These are phyloP conservation scores for Heimioporus sp. DNA, from an alignment of 768 basidiomycete genomes.

Conservation along the genomic window DNA sequence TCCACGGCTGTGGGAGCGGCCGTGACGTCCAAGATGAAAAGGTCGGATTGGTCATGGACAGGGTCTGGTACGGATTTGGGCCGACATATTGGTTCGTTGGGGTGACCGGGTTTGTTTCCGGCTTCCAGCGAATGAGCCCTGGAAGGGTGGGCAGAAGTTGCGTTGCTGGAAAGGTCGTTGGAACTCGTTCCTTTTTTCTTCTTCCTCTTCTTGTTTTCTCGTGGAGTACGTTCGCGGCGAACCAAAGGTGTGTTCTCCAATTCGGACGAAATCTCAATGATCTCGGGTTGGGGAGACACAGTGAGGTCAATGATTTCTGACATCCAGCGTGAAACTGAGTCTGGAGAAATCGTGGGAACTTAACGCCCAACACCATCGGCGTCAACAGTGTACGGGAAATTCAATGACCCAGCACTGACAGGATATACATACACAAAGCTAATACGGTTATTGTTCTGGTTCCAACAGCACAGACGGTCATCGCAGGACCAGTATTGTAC, in stretches of 20 bases:
- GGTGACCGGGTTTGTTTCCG: slow-evolving; percentile 2
- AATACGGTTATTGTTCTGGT: no score
- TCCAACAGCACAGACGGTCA: neutral
- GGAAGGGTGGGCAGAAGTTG: slow-evolving; percentile 18
- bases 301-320: slow-evolving; percentile 35
- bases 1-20: slow-evolving; percentile 37
- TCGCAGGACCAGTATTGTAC: neutral
- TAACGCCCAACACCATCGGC: no score
- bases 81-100: slow-evolving; percentile 14
- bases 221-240: slow-evolving; percentile 4
- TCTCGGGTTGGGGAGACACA: slow-evolving; percentile 24
- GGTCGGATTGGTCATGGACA: slow-evolving; percentile 10
- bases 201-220: slow-evolving; percentile 22
- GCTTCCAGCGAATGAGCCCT: slow-evolving; percentile 18
- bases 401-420: no score
- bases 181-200: slow-evolving; percentile 26
- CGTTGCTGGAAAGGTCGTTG: slow-evolving; percentile 13
- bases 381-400: no score
- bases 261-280: slow-evolving; percentile 33
- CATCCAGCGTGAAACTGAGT: slow-evolving; percentile 11
- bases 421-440: no score
- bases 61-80: slow-evolving; percentile 42
- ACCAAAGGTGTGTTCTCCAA: slow-evolving; percentile 7
- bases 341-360: no score
- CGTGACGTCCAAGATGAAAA: slow-evolving; percentile 53